Evolutionary conservation across 768 basidiomycete genomes (phyloP).

Genomic region (Solioccasus polychromus): DNA sequence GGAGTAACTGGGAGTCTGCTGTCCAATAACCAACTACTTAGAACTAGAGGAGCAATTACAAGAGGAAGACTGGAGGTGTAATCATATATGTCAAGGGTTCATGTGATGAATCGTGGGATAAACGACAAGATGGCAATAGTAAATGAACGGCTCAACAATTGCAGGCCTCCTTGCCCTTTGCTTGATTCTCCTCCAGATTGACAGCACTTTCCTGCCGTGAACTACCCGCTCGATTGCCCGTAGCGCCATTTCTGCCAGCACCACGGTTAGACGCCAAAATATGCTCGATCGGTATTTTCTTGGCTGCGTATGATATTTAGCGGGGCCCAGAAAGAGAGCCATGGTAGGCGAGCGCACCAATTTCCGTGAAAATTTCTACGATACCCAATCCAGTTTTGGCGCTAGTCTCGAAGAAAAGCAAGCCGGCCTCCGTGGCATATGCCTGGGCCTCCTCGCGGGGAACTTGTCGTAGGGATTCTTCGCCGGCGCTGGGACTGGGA

Average conservation of each 20-base stretch:
- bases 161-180: slow-evolving; percentile 74
- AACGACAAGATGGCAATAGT: slow-evolving; percentile 17
- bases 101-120: slow-evolving; percentile 19
- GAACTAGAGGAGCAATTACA: slow-evolving; percentile 32
- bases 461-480: slow-evolving; percentile 84
- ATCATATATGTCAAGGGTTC: slow-evolving; percentile 25
- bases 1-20: too few species aligned
- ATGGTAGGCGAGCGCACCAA: slow-evolving; percentile 55
- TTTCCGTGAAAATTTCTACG: slow-evolving; percentile 96
- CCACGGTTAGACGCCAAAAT: slow-evolving; percentile 82
- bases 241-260: slow-evolving; percentile 58
- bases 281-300: slow-evolving; percentile 90
- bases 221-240: slow-evolving; percentile 49
- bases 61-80: slow-evolving; percentile 16
- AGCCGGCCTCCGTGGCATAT: slow-evolving; percentile 91
- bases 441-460: slow-evolving; percentile 93
- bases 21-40: slow-evolving; percentile 14
- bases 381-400: slow-evolving; percentile 97
- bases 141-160: slow-evolving; percentile 57
- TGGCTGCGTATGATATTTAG: slow-evolving; percentile 46
- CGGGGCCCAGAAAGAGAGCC: background rate
- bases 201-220: slow-evolving; percentile 55
- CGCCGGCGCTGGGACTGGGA: slow-evolving; percentile 46
- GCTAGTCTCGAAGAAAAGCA: slow-evolving; percentile 96
- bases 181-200: slow-evolving; percentile 64